Base-by-base conservation (phyloP, 1,284 basidiomycete species). In the Ganoderma meredithae region DNA sequence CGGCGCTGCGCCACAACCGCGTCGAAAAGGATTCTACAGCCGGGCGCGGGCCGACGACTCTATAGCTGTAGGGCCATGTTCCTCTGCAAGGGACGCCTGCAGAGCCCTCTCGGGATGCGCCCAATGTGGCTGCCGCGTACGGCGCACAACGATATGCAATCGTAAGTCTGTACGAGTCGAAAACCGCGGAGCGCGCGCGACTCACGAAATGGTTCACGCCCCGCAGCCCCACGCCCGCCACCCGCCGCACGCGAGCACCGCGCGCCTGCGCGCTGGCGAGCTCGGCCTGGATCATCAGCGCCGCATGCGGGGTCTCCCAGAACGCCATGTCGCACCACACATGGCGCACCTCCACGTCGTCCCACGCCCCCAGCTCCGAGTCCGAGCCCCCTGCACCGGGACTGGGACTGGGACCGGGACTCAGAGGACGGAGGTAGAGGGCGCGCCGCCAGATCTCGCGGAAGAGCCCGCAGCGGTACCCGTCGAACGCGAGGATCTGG, bases 321-420 rank as follows among this genome's bases (percentile, higher is more conserved):
- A 66, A 59, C 19, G 65, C 64, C 40, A 49, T 62, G 33, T 69
- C 68, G 59, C 68, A 55, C 65, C 65, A 64, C 17, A 67, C 55
- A 25, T 61, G 43, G 27, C 65, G 62, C 25, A 69, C 53, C 31
- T 67, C 65, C 36, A 67, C 41, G 41, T 33, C 47, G 25, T 58
- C 49, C 41, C 66, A 27, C 49, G 27, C 49, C 3, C 33, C 41
- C 12, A 6, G 36, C 6, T 36, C 15, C 44, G 7, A 12, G 44
- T 17, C 17, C 7, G 19, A 1, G 27, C 27, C 27, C 27, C 27
- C 27, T 1, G 27, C 27, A 1, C 27, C 3, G 27, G 27, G 27
- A 31, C 27, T 31, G 27, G 27, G 27, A 31, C 27, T 31, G 27
- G 27, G 27, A 31, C 27, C 7, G 17, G 6, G 17, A 1, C 2